Conservation (phyloP, 1,284 basidiomycete genomes). For the Ustilago lituana region DNA sequence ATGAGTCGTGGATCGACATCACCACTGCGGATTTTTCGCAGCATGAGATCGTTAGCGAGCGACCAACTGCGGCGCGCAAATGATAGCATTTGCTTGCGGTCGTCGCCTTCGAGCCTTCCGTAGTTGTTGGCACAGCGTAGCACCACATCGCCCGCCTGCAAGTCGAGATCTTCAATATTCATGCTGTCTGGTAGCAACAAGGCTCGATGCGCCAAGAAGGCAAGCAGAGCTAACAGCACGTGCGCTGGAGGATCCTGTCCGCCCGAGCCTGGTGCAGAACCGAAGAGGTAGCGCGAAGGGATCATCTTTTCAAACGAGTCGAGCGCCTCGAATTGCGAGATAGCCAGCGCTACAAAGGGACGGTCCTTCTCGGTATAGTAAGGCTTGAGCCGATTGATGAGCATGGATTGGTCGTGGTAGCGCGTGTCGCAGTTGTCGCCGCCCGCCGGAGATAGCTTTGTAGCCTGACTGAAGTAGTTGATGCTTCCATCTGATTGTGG, state of each 20-base stretch:
- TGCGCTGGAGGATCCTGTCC: constrained; percentile 45
- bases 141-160: constrained; percentile 42
- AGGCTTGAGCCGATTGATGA: constrained; percentile 48
- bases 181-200: constrained; percentile 50
- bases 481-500: constrained; percentile 35
- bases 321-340: constrained; percentile 55
- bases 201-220: constrained; percentile 51
- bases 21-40: constrained; percentile 48
- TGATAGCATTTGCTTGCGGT: constrained; percentile 47
- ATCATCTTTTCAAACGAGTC: constrained; percentile 56
- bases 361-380: constrained; percentile 51
- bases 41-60: constrained; percentile 50
- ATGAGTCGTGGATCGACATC: constrained; percentile 52
- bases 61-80: constrained; percentile 56
- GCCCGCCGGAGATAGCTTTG: constrained; percentile 24
- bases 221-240: constrained; percentile 52
- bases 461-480: constrained; percentile 29
- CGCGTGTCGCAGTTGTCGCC: constrained; percentile 40
- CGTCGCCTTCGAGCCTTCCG: constrained; percentile 43
- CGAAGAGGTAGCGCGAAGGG: constrained; percentile 53
- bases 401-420: constrained; percentile 49
- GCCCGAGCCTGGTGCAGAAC: constrained; percentile 25
- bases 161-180: constrained; percentile 53
- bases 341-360: constrained; percentile 52
- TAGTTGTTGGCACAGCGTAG: constrained; percentile 48